Conservation (phyloP, 768 basidiomycete species). For the Scleroderma citrinum region DNA sequence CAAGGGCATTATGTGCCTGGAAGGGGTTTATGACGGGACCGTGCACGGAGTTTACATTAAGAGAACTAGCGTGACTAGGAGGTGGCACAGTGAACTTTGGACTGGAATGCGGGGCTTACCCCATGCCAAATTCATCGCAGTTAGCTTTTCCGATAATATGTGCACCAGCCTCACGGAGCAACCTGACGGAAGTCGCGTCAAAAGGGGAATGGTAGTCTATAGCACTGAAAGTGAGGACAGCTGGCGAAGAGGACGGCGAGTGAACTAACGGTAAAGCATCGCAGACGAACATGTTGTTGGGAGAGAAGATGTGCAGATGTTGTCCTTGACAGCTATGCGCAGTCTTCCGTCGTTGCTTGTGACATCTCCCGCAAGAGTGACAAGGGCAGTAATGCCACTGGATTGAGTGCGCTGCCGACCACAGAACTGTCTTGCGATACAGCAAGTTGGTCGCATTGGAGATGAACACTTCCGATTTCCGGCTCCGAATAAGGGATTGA, state of each 20-base stretch:
- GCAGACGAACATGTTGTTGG: neutral
- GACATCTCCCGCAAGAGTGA: neutral
- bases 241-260: neutral
- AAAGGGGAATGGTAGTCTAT: neutral
- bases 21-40: slow-evolving; percentile 81
- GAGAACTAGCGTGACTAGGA: slow-evolving; percentile 45
- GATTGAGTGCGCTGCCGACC: neutral
- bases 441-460: neutral
- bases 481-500: too few relatives aligned
- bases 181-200: neutral
- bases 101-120: slow-evolving; percentile 41
- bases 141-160: slow-evolving; percentile 83
- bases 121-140: slow-evolving; percentile 99
- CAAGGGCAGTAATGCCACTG: neutral
- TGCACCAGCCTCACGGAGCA: neutral
- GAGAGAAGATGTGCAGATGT: neutral
- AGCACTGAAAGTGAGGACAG: neutral
- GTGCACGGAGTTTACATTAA: slow-evolving; percentile 67
- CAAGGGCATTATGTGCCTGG: slow-evolving; percentile 17
- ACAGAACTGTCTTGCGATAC: neutral
- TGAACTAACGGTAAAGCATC: neutral
- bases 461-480: too few relatives aligned
- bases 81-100: neutral
- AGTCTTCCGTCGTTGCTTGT: neutral
- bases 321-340: neutral